A percentile compares a stretch with the other conserved stretches of the same genome.
Conservation (phyloP, 495 filamentous ascomycete genomes). For the Penicillium goetzii region DNA sequence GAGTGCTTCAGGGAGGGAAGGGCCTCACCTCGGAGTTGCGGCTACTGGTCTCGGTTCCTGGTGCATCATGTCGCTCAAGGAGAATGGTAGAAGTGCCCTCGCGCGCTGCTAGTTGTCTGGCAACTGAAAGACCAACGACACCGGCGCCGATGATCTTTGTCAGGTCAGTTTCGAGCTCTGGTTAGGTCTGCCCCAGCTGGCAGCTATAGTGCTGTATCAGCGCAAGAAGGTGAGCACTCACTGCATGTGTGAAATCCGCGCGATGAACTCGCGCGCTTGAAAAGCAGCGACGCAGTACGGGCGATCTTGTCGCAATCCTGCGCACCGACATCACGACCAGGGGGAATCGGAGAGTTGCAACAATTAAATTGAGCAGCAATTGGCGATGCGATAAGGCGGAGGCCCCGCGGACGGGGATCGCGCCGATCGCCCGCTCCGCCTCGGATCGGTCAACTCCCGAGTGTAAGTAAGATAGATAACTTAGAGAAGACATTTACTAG, state of each 20-base stretch:
- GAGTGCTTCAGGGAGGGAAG: background rate
- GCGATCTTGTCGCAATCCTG: slow-evolving; percentile 20
- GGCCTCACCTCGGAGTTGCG: slow-evolving; percentile 80
- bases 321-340: slow-evolving; percentile 23
- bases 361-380: background rate
- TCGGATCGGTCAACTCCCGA: background rate
- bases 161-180: slow-evolving; percentile 16
- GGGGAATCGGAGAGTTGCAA: slow-evolving; percentile 11
- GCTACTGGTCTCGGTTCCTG: slow-evolving; percentile 89
- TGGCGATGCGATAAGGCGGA: slow-evolving; percentile 9
- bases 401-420: slow-evolving; percentile 10
- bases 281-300: slow-evolving; percentile 40
- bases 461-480: background rate
- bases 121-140: slow-evolving; percentile 89
- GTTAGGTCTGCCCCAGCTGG: background rate
- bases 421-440: slow-evolving; percentile 16
- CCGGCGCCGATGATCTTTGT: slow-evolving; percentile 82
- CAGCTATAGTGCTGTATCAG: slow-evolving; percentile 1
- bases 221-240: slow-evolving; percentile 37
- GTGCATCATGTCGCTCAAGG: slow-evolving; percentile 74
- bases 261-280: slow-evolving; percentile 37
- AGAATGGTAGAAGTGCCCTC: slow-evolving; percentile 72
- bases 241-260: slow-evolving; percentile 84
- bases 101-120: slow-evolving; percentile 69
- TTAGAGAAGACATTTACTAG: background rate